These are phyloP conservation scores for Neurospora pannonica DNA, from an alignment of 495 filamentous ascomycete genomes.

Conservation along the genomic window DNA sequence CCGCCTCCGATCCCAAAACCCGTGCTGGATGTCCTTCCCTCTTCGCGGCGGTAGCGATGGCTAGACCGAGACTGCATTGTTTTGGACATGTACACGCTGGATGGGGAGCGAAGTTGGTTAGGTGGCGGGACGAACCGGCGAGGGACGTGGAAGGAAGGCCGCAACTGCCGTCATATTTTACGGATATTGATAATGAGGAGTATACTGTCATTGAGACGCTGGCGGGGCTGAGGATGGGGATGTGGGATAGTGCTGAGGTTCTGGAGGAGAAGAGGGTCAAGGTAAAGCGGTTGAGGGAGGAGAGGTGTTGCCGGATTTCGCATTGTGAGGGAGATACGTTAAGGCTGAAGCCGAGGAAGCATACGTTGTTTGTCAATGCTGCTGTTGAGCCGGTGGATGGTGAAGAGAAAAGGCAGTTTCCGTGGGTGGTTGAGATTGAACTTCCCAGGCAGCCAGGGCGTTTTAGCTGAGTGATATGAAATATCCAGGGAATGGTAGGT, in stretches of 20 bases:
- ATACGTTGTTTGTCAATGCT: not conserved
- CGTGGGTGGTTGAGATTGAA: not conserved
- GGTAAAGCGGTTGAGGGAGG: not conserved
- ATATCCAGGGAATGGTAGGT: too few relatives aligned
- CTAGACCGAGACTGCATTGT: not conserved
- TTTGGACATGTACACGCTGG: not conserved
- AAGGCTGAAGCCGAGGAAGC: not conserved
- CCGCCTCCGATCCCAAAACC: not conserved
- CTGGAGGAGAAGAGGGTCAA: not conserved
- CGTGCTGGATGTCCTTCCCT: not conserved
- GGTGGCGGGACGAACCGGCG: not conserved
- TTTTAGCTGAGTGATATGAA: not conserved
- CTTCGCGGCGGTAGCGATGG: not conserved
- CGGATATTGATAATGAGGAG: not conserved
- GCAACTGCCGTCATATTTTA: not conserved
- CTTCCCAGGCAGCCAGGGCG: not conserved
- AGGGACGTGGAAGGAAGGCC: not conserved
- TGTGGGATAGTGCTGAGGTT: not conserved
- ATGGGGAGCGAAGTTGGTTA: not conserved
- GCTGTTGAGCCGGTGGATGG: not conserved
- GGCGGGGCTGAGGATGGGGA: not conserved
- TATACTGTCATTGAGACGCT: not conserved
- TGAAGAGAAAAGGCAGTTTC: not conserved
- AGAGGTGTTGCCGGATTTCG: not conserved
- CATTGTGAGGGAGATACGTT: not conserved